These are phyloP conservation scores for Nephelium lappaceum DNA, from an alignment of 345 rosid genomes.

Conservation along the genomic window DNA sequence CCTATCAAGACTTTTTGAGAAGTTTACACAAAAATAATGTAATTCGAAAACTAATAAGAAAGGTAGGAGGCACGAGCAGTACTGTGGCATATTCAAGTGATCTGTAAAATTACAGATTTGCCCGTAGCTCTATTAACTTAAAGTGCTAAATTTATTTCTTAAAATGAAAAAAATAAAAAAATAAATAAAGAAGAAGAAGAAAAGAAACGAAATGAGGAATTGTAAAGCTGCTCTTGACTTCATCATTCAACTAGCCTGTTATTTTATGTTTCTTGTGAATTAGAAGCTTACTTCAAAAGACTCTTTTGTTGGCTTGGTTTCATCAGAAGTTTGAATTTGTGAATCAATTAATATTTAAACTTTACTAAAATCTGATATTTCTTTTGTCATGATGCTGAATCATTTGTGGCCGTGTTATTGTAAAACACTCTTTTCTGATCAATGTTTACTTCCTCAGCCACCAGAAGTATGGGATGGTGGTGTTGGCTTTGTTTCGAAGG, in stretches of 20 bases:
- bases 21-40: background rate
- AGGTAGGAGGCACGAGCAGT: background rate
- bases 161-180: too few species aligned
- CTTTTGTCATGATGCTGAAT: background rate
- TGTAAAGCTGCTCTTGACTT: background rate
- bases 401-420: background rate
- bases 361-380: background rate
- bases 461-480: slow-evolving; percentile 92
- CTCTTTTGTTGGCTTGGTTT: background rate
- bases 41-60: too few species aligned
- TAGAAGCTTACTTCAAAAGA: background rate
- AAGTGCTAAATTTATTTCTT: too few species aligned
- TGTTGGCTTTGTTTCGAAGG: slow-evolving; percentile 87
- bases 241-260: background rate
- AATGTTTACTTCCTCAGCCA: slow-evolving; percentile 54
- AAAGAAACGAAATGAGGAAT: too few species aligned
- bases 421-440: background rate
- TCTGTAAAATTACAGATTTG: too few species aligned
- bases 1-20: background rate
- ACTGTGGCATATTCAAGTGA: background rate
- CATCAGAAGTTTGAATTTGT: background rate
- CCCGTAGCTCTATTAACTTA: too few species aligned
- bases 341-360: background rate
- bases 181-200: too few species aligned
- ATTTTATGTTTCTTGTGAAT: background rate